These are phyloP conservation scores for Paracoccidioides brasiliensis DNA, from an alignment of 2,329 filamentous ascomycete species.

Conservation along the genomic window DNA sequence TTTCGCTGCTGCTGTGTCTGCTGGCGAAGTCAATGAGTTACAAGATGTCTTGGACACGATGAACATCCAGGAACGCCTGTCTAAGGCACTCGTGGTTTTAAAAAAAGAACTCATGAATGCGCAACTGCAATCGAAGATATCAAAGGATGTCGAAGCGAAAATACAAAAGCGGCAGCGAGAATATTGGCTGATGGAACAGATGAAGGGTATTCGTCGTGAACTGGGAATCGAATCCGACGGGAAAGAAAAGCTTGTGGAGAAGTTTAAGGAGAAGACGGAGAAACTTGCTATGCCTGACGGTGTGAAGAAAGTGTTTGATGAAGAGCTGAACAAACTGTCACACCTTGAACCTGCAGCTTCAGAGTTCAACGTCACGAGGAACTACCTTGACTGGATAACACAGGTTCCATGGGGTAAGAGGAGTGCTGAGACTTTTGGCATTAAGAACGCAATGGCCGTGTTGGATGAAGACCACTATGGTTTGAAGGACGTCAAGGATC, in stretches of 20 bases:
- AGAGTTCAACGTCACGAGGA: slow-evolving; percentile 96
- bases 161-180: slow-evolving; percentile 95
- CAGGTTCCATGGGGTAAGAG: slow-evolving; percentile 96
- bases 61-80: slow-evolving; percentile 82
- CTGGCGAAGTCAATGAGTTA: slow-evolving; percentile 78
- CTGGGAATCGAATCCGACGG: slow-evolving; percentile 94
- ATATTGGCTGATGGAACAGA: slow-evolving; percentile 98
- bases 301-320: slow-evolving; percentile 94
- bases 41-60: slow-evolving; percentile 82
- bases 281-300: slow-evolving; percentile 95
- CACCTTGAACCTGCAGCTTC: slow-evolving; percentile 91
- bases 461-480: slow-evolving; percentile 95
- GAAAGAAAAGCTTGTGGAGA: slow-evolving; percentile 95
- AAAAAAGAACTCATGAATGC: slow-evolving; percentile 99
- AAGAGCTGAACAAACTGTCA: slow-evolving; percentile 92
- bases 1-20: slow-evolving; percentile 93
- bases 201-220: slow-evolving; percentile 95
- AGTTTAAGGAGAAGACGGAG: slow-evolving; percentile 87
- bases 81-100: slow-evolving; percentile 79
- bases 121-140: slow-evolving; percentile 91
- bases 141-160: slow-evolving; percentile 92
- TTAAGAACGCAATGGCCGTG: slow-evolving; percentile 77
- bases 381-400: slow-evolving; percentile 97
- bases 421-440: slow-evolving; percentile 92
- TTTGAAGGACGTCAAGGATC: slow-evolving; percentile 94